Base-by-base conservation (phyloP, 108 stramenopile species). In the Stephanodiscus triporus region DNA sequence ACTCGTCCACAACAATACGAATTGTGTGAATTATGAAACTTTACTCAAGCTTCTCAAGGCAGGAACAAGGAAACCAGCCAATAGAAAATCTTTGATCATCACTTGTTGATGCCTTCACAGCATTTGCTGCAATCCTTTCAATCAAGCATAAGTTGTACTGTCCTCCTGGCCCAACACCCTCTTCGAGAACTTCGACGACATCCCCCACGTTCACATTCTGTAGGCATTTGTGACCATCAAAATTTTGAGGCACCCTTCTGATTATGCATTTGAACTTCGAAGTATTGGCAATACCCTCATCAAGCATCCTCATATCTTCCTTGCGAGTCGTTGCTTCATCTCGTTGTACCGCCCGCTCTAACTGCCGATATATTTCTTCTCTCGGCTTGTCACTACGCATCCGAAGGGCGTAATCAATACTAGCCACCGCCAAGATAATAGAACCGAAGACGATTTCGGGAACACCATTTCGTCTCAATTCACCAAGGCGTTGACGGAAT, bases 31-130 rank as follows among this genome's bases (percentile, higher is more conserved):
- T n/a, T n/a, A n/a, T 40, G 40, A 30, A 26, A 8, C 16, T 11
- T 57, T 29, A 26, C 58, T 67, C 49, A 17, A 82, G 40, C 45
- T 59, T 63, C 56, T 91, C 85, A 51, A 94, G 65, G 64, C 81
- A 94, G 32, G 70, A 62, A 38, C 79, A 85, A 5, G 93, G 93
- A 70, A 87, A 91, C 93, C 93, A 94, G 29, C 93, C 93, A 13
- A 89, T 66, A 2, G 86, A 84, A 38, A 75, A 61, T 30, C 54
- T 63, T 14, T 38, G 63, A 22, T 67, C 63, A 57, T 59, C 59
- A 29, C 36, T 59, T 23, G 13, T 16, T 5, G 45, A 65, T 10
- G 72, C 66, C 19, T 37, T 58, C 22, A 30, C 50, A 37, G 27
- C 42, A 14, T 47, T 37, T 22, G 9, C 9, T 26, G 10, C 34